These are phyloP conservation scores for Euphorbia schlechtendalii DNA, from an alignment of 441 rosid genomes.

Conservation along the genomic window DNA sequence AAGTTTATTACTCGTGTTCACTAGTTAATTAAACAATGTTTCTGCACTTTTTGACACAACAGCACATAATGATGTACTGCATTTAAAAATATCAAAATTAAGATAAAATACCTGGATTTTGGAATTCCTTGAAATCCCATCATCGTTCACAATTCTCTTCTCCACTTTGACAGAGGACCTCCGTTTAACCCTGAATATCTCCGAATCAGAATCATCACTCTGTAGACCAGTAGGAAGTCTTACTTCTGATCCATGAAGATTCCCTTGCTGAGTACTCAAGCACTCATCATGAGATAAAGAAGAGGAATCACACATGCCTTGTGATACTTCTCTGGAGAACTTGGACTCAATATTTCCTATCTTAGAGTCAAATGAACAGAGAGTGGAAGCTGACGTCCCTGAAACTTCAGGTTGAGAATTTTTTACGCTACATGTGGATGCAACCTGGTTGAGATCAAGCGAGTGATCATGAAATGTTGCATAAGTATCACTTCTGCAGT, in stretches of 20 bases:
- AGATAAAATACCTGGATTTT: slow-evolving; percentile 46
- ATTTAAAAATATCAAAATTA: background rate
- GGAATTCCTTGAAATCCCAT: slow-evolving; percentile 29
- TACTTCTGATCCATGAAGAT: slow-evolving; percentile 26
- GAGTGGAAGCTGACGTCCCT: slow-evolving; percentile 40
- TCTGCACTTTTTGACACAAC: background rate
- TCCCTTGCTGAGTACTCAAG: slow-evolving; percentile 19
- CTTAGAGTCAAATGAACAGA: slow-evolving; percentile 34
- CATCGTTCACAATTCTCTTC: slow-evolving; percentile 38
- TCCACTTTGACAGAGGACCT: slow-evolving; percentile 59
- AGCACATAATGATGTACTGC: too few species aligned
- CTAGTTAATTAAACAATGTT: too few species aligned
- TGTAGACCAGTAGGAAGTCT: slow-evolving; percentile 34
- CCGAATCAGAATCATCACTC: slow-evolving; percentile 81
- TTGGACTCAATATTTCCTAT: slow-evolving; percentile 30
- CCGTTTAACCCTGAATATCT: slow-evolving; percentile 87
- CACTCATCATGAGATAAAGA: slow-evolving; percentile 35
- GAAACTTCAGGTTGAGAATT: slow-evolving; percentile 21
- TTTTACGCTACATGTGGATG: slow-evolving; percentile 19
- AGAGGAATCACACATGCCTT: slow-evolving; percentile 30
- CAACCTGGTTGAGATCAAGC: slow-evolving; percentile 22
- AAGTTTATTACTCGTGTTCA: too few species aligned
- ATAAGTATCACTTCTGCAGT: slow-evolving; percentile 24
- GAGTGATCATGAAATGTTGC: slow-evolving; percentile 19
- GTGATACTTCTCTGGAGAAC: slow-evolving; percentile 36